Evolutionary conservation across 495 filamentous ascomycete species (phyloP).

Genomic region (Hyphodiscus hymeniophilus): DNA sequence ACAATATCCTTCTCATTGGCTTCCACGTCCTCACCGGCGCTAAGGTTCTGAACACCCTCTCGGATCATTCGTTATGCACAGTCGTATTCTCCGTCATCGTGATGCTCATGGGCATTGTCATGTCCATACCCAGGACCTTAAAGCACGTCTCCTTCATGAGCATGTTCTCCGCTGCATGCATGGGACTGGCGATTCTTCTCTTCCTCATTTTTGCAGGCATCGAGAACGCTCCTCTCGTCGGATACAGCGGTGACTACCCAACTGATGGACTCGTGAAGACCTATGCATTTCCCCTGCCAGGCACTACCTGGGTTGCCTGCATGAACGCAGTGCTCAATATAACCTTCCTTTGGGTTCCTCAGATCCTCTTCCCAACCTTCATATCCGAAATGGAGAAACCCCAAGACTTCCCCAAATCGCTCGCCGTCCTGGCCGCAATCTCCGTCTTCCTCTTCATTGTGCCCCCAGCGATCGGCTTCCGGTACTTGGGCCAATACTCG

Average conservation of each 20-base stretch:
- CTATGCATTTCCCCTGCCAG: constrained; percentile 36
- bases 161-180: constrained; percentile 37
- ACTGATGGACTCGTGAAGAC: constrained; percentile 31
- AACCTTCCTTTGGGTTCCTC: constrained; percentile 39
- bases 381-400: constrained; percentile 51
- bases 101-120: constrained; percentile 25
- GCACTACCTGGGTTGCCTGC: constrained; percentile 36
- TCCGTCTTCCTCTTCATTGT: constrained; percentile 45
- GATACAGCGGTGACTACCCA: constrained; percentile 30
- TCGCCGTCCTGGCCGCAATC: constrained; percentile 37
- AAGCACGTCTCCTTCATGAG: constrained; percentile 38
- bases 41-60: constrained; percentile 41
- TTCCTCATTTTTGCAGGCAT: constrained; percentile 39
- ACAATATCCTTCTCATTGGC: constrained; percentile 39
- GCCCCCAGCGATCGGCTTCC: constrained; percentile 43
- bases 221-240: constrained; percentile 29
- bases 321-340: constrained; percentile 41
- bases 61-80: constrained; percentile 40
- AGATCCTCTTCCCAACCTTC: constrained; percentile 49
- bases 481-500: constrained; percentile 41
- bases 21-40: constrained; percentile 43
- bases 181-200: constrained; percentile 37
- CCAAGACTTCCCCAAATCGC: constrained; percentile 46
- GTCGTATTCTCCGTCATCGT: constrained; percentile 32
- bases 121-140: constrained; percentile 34